A percentile compares a stretch with the other conserved stretches of the same genome.
phyloP scores from a whole-genome alignment of 495 filamentous ascomycete species.

The Paragyromitra xinjiangensis region DNA sequence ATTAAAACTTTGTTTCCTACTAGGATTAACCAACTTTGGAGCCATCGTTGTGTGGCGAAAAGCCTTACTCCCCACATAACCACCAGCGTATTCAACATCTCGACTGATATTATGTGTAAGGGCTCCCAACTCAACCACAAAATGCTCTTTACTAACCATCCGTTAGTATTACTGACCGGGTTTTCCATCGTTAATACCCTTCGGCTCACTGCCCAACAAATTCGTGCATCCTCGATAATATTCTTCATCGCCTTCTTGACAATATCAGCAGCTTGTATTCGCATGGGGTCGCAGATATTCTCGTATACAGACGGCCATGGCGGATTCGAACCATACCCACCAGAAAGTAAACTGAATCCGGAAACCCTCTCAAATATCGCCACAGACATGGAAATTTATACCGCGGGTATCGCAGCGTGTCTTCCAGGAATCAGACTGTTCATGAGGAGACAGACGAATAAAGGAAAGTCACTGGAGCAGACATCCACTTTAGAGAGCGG shows the following conservation, averaged over 20 bases:
- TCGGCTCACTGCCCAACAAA: slow-evolving; percentile 14
- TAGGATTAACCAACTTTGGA: slow-evolving; percentile 11
- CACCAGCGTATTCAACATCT: slow-evolving; percentile 23
- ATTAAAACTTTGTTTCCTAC: neutral
- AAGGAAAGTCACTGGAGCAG: neutral
- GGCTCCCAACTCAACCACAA: neutral
- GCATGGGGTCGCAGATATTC: slow-evolving; percentile 26
- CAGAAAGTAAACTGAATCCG: slow-evolving; percentile 4
- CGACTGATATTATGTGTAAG: slow-evolving; percentile 17
- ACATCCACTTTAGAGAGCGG: neutral
- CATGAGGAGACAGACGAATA: slow-evolving; percentile 6
- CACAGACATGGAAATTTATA: slow-evolving; percentile 17
- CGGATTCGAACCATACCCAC: slow-evolving; percentile 18
- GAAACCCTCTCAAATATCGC: slow-evolving; percentile 21
- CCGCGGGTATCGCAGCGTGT: slow-evolving; percentile 21
- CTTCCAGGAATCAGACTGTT: slow-evolving; percentile 17
- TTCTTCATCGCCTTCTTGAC: slow-evolving; percentile 25
- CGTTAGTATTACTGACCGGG: slow-evolving; percentile 16
- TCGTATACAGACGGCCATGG: slow-evolving; percentile 24
- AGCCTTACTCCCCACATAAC: slow-evolving; percentile 20
- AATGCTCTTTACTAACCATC: neutral
- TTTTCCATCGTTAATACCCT: slow-evolving; percentile 3
- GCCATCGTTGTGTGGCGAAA: slow-evolving; percentile 2
- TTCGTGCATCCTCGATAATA: slow-evolving; percentile 6
- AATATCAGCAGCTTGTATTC: slow-evolving; percentile 18